phyloP scores from a whole-genome alignment of 2,329 filamentous ascomycete genomes.

The Talaromyces sp. region DNA sequence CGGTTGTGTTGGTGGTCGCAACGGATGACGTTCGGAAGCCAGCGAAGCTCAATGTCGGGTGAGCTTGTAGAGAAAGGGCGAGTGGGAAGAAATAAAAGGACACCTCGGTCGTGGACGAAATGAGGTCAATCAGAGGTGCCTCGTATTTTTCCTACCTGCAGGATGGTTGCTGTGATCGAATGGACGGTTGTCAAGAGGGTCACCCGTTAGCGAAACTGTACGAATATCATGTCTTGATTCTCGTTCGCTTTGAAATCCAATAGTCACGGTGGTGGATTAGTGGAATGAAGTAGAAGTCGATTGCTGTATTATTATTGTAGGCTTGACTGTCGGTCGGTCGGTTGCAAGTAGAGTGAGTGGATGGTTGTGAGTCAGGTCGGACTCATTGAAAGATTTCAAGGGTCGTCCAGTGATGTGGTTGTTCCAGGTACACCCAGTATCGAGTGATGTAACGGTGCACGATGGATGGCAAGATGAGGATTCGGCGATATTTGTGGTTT shows the following conservation, averaged over 20 bases:
- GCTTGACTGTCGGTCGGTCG: not conserved
- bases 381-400: not conserved
- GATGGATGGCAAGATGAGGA: not conserved
- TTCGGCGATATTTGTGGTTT: not conserved
- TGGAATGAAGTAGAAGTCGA: not conserved
- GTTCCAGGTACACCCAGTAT: not conserved
- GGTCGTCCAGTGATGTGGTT: not conserved
- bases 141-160: not conserved
- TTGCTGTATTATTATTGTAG: not conserved
- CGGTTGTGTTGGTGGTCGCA: not conserved
- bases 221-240: conserved; percentile 7
- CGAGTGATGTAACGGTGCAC: not conserved
- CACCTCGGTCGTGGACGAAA: not conserved
- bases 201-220: not conserved
- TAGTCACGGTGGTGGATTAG: not conserved
- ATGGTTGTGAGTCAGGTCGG: conserved; percentile 6
- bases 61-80: not conserved
- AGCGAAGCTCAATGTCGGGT: not conserved
- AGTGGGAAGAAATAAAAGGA: not conserved
- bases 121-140: not conserved
- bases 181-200: not conserved
- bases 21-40: not conserved
- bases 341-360: not conserved
- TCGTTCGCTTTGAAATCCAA: conserved; percentile 2
- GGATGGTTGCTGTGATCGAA: not conserved